Evolutionary conservation across 768 basidiomycete species (phyloP), one percentile per base, ranked within the genome.

Genomic region (Boletus rubescentipes): DNA sequence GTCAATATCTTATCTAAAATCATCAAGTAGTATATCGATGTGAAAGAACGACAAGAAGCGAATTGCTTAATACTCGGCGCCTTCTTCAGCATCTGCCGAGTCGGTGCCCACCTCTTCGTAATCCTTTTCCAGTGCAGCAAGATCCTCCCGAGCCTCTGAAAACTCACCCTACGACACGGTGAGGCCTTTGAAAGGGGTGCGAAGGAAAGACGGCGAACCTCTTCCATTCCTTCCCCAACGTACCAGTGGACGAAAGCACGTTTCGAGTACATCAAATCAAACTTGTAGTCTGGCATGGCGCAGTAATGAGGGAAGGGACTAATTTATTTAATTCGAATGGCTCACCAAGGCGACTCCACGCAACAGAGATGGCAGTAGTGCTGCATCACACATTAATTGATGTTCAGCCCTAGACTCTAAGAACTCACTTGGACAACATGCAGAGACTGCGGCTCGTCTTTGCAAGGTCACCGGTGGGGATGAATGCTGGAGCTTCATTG

Each of bases 151-250:
- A 42, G 96, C 96, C 76, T 97, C 95, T 43, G 93, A 94, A 77
- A 98, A 98, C 76, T 98, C 96, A 73, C 96, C 96, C 78, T 84
- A 46, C n/a, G 50, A 41, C 23, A 4, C 11, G 14, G 38, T 69
- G 16, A 65, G 61, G 14, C 11, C 18, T 9, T 39, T 49, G 29
- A 40, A 51, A n/a, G n/a, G n/a, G n/a, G 15, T 16, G 23, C 49
- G 35, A 59, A 34, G 16, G 52, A 37, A 16, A 51, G 46, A 47
- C 9, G 9, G 59, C 71, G 31, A 57, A 77, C 83, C 79, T 98
- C 96, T 71, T 98, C 96, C 96, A 98, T 98, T 79, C 96, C 96
- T 76, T 98, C 95, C 69, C 95, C 95, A 58, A 97, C 95, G 67
- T 95, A 96, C 93, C 93, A 90, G 72, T 91, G 88, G 23, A 90